Conservation (phyloP, 345 rosid genomes). For the Eucalyptus pauciflora region DNA sequence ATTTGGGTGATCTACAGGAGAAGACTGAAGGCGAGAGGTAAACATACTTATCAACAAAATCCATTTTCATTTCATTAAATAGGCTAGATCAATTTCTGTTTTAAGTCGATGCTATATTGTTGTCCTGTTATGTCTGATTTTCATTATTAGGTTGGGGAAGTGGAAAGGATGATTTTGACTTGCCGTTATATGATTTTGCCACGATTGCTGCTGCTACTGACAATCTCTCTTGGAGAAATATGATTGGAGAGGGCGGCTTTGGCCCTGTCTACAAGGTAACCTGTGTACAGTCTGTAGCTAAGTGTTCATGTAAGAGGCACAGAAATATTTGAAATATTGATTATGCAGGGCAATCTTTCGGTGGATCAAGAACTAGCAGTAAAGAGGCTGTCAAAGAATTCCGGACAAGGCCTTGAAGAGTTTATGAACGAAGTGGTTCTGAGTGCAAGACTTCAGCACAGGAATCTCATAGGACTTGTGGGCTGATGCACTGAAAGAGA, state of each 20-base stretch:
- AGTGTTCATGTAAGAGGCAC: background rate
- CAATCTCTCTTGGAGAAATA: conserved; percentile 17
- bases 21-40: background rate
- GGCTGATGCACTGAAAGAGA: conserved; percentile 31
- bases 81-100: background rate
- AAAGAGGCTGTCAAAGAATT: conserved; percentile 18
- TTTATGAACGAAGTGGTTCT: conserved; percentile 20
- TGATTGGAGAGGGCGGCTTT: conserved; percentile 40
- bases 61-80: conserved; percentile 5
- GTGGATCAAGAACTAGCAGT: conserved; percentile 37
- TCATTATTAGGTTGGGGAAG: background rate
- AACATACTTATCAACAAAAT: background rate
- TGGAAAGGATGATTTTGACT: conserved; percentile 5
- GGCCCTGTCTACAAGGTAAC: conserved; percentile 35
- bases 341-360: conserved; percentile 21
- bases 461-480: conserved; percentile 31
- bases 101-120: background rate
- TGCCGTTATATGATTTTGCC: conserved; percentile 22
- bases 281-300: background rate
- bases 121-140: background rate
- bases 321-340: background rate
- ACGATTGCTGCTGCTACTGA: conserved; percentile 23
- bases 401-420: conserved; percentile 28
- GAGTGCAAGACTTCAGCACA: conserved; percentile 43
- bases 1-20: background rate